Conservation (phyloP, 371 early-diverging fungal species). For the Mortierella sp. region DNA sequence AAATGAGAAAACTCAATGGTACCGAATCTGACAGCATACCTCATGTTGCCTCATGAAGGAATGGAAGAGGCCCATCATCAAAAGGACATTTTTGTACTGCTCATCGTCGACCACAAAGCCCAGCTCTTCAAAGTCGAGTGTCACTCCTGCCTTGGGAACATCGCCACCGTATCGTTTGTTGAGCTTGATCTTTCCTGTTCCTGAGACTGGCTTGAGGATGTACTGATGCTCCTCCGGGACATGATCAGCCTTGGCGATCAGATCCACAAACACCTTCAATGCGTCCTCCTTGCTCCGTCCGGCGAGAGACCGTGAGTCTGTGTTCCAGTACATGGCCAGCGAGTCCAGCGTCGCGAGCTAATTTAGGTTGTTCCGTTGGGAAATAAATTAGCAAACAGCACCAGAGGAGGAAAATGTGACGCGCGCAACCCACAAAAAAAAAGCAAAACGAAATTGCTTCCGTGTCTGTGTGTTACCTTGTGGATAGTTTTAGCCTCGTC, state of each 20-base stretch:
- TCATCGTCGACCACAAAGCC: constrained; percentile 91
- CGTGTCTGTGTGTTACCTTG: constrained; percentile 67
- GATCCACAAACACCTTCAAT: constrained; percentile 64
- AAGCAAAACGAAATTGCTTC: neutral
- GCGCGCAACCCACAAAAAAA: neutral
- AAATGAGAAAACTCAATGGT: neutral
- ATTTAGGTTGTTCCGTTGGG: neutral
- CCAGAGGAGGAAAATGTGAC: neutral
- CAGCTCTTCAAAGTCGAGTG: constrained; percentile 91
- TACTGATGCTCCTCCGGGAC: constrained; percentile 78
- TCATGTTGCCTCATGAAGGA: constrained; percentile 78
- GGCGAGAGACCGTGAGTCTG: constrained; percentile 77
- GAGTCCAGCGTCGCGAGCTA: constrained; percentile 83
- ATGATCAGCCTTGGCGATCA: constrained; percentile 74
- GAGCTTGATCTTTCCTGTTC: constrained; percentile 79
- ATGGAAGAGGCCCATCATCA: constrained; percentile 88
- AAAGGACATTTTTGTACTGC: constrained; percentile 87
- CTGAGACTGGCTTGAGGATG: constrained; percentile 95
- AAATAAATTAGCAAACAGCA: constrained; percentile 31
- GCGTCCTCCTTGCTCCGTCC: constrained; percentile 65
- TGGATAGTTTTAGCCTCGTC: constrained; percentile 84
- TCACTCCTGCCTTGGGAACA: constrained; percentile 75
- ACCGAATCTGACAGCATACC: constrained; percentile 57
- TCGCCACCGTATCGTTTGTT: constrained; percentile 77
- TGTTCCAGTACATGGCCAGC: constrained; percentile 93